Conservation (phyloP, 441 rosid species). For the Capsella rubella region DNA sequence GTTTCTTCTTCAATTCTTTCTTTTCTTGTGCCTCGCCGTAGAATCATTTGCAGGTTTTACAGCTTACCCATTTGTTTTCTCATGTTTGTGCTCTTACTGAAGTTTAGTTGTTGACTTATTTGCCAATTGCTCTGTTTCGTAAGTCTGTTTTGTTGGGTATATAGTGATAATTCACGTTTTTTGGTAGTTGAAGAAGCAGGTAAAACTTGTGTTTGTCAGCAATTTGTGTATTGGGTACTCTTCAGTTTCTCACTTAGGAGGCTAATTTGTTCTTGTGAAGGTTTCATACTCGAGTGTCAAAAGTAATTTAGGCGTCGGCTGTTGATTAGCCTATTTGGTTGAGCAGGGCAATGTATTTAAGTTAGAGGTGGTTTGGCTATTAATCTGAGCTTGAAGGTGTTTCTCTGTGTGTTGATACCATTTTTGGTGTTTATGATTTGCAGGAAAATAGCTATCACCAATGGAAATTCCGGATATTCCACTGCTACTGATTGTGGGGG, state of each 20-base stretch:
- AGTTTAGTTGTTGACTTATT: neutral
- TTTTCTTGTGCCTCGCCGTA: slow-evolving; percentile 46
- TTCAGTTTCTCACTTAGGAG: slow-evolving; percentile 13
- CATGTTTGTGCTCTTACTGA: neutral
- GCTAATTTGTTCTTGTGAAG: slow-evolving; percentile 12
- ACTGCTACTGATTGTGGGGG: slow-evolving; percentile 30
- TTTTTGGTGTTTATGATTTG: slow-evolving; percentile 32
- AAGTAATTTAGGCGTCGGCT: slow-evolving; percentile 4
- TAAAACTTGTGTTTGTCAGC: neutral
- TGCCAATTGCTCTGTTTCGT: slow-evolving; percentile 24
- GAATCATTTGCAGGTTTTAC: slow-evolving; percentile 55
- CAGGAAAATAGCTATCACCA: slow-evolving; percentile 45
- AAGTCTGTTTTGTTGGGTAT: neutral
- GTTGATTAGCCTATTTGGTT: slow-evolving; percentile 7
- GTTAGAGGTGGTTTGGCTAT: slow-evolving; percentile 8
- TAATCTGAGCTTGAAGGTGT: slow-evolving; percentile 19
- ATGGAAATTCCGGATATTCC: slow-evolving; percentile 32
- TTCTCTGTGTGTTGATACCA: slow-evolving; percentile 14
- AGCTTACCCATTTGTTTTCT: neutral
- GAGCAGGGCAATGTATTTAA: slow-evolving; percentile 23
- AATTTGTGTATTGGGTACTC: neutral
- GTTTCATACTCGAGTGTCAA: neutral
- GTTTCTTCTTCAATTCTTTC: slow-evolving; percentile 42
- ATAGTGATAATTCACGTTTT: neutral
- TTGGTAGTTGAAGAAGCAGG: no score